Evolutionary conservation across 176 grass and related monocot genomes (phyloP).

Genomic region (Musa troglodytarum): DNA sequence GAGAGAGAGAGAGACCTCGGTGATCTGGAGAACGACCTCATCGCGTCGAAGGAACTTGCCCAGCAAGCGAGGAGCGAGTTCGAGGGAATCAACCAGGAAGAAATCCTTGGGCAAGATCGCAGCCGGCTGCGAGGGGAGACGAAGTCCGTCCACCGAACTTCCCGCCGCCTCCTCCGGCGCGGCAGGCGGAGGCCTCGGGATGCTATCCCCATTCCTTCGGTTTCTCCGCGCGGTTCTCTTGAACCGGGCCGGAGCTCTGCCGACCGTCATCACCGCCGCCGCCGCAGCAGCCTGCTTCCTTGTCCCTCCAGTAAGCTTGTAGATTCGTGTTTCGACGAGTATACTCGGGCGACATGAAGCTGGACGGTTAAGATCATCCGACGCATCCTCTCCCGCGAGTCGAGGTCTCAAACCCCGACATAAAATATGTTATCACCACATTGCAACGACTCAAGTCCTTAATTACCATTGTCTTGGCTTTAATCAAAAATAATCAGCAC

Average conservation of each 20-base stretch:
- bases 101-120: constrained; percentile 45
- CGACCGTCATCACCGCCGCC: not conserved
- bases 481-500: too few relatives aligned
- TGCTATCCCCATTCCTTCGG: not conserved
- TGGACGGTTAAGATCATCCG: not conserved
- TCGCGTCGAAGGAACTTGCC: constrained; percentile 84
- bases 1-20: constrained; percentile 40
- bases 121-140: not conserved
- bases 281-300: not conserved
- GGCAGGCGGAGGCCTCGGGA: not conserved
- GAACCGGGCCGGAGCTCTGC: constrained; percentile 30
- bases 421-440: too few relatives aligned
- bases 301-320: not conserved
- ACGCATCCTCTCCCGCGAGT: too few relatives aligned
- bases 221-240: constrained; percentile 46
- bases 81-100: constrained; percentile 72
- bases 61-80: constrained; percentile 78
- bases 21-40: constrained; percentile 75
- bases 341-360: not conserved
- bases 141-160: not conserved
- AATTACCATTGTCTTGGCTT: too few relatives aligned
- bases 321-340: not conserved
- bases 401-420: too few relatives aligned
- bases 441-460: too few relatives aligned
- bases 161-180: not conserved